Base-by-base conservation (phyloP, 495 filamentous ascomycete genomes). In the Neurospora africana region DNA sequence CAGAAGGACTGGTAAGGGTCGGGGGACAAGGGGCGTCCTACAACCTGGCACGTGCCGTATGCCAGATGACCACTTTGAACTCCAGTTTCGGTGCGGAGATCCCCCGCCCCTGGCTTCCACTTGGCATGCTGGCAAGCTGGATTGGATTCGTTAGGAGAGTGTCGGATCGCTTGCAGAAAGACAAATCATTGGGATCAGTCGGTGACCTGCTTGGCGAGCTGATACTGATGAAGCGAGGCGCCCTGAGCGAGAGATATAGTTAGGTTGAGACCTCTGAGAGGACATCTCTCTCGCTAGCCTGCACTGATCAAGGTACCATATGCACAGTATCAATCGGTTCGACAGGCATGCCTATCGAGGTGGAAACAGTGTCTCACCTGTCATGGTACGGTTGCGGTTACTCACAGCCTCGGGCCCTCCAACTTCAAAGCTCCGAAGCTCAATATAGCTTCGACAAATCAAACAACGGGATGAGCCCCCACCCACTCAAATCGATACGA, bases 61-160 rank as follows among this genome's bases (percentile, higher is more conserved):
- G 69, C 74, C 73, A 73, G 73, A 65, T 76, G 75, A 76, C 75
- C 75, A 43, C 11, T 74, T 71, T 44, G 53, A 65, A 17, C 30
- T 43, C 71, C 43, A 35, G 40, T 35, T 71, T 40, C 47, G 5
- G 61, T 27, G 70, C 70, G 72, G 74, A 71, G 68, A 44, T 40
- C 35, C 70, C 74, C 53, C 71, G 68, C 69, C 37, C 74, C 37
- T 37, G 36, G 53, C 37, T 41, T 23, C 38, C 37, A 71, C 72
- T 68, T 71, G 72, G 72, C 58, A 74, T 36, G 69, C 68, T 68
- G 43, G 36, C 67, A 72, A 74, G 70, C 69, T 65, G 53, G 15
- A 65, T 65, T 65, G 53, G 30, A 35, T 65, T 65, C 53, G 53
- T 35, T 33, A 65, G 7, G 6, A 65, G 27, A 61, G 53, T 61